phyloP scores from a whole-genome alignment of 805 yeast species.

The Barnettozyma botsteinii region DNA sequence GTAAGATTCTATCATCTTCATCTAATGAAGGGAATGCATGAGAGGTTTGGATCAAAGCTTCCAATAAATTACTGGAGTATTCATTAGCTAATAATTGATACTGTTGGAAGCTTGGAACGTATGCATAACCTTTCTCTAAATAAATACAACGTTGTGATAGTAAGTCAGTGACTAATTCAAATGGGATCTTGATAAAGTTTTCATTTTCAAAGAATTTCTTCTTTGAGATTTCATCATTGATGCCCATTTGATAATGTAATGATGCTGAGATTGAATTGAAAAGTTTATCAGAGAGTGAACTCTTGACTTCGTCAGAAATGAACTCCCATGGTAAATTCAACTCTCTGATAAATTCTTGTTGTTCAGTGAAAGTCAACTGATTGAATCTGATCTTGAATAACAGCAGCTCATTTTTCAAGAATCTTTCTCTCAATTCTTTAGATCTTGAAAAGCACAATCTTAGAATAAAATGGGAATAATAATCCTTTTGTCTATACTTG shows the following conservation, averaged over 20 bases:
- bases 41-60: constrained; percentile 59
- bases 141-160: constrained; percentile 68
- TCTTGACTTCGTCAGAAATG: constrained; percentile 59
- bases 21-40: constrained; percentile 78
- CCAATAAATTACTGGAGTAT: constrained; percentile 42
- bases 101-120: constrained; percentile 79
- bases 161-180: constrained; percentile 76
- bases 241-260: constrained; percentile 28
- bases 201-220: constrained; percentile 51
- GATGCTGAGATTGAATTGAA: constrained; percentile 46
- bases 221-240: constrained; percentile 39
- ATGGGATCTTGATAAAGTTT: constrained; percentile 76
- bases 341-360: constrained; percentile 58
- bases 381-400: constrained; percentile 72
- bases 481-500: constrained; percentile 70
- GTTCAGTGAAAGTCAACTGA: constrained; percentile 58
- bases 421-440: constrained; percentile 76
- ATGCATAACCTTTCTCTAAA: constrained; percentile 66
- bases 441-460: constrained; percentile 85
- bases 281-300: constrained; percentile 40
- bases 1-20: constrained; percentile 86
- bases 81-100: constrained; percentile 63
- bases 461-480: constrained; percentile 84
- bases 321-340: constrained; percentile 69
- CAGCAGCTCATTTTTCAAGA: constrained; percentile 67